These are phyloP conservation scores for Adansonia madagascariensis DNA, from an alignment of 441 rosid species.

Conservation along the genomic window DNA sequence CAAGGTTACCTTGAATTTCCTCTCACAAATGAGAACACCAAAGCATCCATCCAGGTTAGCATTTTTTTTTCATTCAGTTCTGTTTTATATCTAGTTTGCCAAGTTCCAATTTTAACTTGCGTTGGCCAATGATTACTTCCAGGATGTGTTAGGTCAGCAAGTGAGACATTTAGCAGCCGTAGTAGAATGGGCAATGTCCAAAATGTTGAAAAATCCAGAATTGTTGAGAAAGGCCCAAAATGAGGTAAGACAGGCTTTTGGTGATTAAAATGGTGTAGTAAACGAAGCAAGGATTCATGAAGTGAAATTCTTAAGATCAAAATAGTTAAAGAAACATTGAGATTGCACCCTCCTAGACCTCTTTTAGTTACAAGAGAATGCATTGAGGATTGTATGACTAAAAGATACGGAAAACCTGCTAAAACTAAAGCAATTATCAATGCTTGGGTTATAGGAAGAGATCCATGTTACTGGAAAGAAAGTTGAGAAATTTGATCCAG, in stretches of 20 bases:
- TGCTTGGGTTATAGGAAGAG: constrained; percentile 21
- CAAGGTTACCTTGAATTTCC: constrained; percentile 3
- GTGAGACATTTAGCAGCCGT: constrained; percentile 11
- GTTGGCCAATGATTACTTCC: not conserved
- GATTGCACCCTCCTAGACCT: not conserved
- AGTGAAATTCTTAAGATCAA: too few relatives aligned
- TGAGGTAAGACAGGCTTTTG: constrained; percentile 2
- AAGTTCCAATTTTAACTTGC: too few relatives aligned
- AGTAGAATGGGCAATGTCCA: constrained; percentile 20
- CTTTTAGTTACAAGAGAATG: not conserved
- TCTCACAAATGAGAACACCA: not conserved
- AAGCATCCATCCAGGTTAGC: constrained; percentile 19
- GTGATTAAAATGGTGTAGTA: too few relatives aligned
- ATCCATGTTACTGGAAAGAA: not conserved
- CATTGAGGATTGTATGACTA: not conserved
- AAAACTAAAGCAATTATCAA: constrained; percentile 25
- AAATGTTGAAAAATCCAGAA: not conserved
- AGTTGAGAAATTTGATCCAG: not conserved
- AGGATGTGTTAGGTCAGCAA: constrained; percentile 9
- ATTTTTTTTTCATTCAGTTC: too few relatives aligned
- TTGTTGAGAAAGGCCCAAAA: constrained; percentile 6
- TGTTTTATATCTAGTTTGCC: too few relatives aligned
- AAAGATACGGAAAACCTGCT: constrained; percentile 17
- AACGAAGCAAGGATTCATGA: too few relatives aligned
- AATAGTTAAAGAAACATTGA: too few relatives aligned